Evolutionary conservation across 768 basidiomycete genomes (phyloP), one percentile per base, ranked within the genome.

Genomic region (Kwoniella bestiolae): DNA sequence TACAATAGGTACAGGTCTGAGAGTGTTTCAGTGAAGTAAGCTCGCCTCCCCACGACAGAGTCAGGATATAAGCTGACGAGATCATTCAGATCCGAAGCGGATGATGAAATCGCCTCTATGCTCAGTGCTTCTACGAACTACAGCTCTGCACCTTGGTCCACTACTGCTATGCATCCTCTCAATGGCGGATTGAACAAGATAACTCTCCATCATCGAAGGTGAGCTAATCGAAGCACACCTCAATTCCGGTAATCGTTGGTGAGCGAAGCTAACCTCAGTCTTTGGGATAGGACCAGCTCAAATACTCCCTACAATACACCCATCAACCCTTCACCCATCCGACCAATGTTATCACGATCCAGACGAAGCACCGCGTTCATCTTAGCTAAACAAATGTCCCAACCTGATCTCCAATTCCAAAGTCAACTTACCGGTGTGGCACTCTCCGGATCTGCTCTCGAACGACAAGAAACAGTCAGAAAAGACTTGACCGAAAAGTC

Each of bases 131-230:
- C 60, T 4, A 67, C 60, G 2, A 49, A 38, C 16, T 61, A 56
- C 38, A 60, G 51, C 34, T 23, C 35, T 23, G 41, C 58, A n/a
- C 65, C 52, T 46, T 69, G 60, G 70, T 65, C 67, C 9, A 56
- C 53, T 34, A 49, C 25, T 2, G 51, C 45, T 56, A 45, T 41
- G 2, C 41, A 49, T 50, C 47, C 58, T 5, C 12, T 31, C 3
- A 47, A 50, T 23, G 47, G 58, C 18, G 58, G 58, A 3, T 35
- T 74, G 16, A 56, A 25, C 29, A 61, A 64, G 23, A 64, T 70
- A 41, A 64, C 66, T 21, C 62, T 75, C 26, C 73, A 75, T 26
- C 65, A 72, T 29, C 58, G 70, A 56, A 50, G 68, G 67, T 68
- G 32, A 46, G 53, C 47, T 3, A 18, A 5, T 23, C 2, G 6